Base-by-base conservation (phyloP, 2,329 filamentous ascomycete species). In the Cladophialophora carrionii region DNA sequence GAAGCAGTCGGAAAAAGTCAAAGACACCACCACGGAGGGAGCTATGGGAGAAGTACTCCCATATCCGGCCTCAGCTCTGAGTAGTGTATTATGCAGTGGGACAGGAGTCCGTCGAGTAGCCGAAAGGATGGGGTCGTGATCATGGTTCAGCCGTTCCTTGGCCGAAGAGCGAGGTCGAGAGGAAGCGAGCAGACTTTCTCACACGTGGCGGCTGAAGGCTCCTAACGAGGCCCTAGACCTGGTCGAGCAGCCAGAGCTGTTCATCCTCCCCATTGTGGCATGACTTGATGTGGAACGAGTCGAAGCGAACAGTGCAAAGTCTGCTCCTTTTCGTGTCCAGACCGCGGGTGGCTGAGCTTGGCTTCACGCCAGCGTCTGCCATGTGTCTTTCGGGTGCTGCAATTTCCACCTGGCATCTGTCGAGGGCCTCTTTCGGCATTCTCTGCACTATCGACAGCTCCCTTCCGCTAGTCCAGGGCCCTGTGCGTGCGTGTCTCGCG, bases 381-480 rank as follows among this genome's bases (percentile, higher is more conserved):
- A 12, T 51, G 48, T 51, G 48, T 26, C 26, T 5, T 51, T 51
- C 6, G 20, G 48, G 48, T 3, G 12, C 48, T 6, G 14, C 37
- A 58, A 58, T 58, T 58, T 58, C 56, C 56, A 58, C 56, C 49
- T 58, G 24, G 14, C 29, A 31, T 34, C 41, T 48, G 3, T 22
- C 41, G 2, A 37, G 32, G 9, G 22, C 55, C 56, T 12, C 20
- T 58, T 58, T 12, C 22, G 43, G 56, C 9, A 26, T 6, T 24
- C 26, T 41, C 41, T 29, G 20, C 14, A 12, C 26, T 26, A 20
- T 49, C 12, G 20, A 8, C 56, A 5, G 14, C 31, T 46, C n/a
- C 29, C 17, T 43, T n/a, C 8, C 34, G n/a, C 41, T 29, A 49
- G 22, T 43, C 17, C 17, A 29, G 22, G 12, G 9, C 22, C 48